Conservation (phyloP, 2,329 filamentous ascomycete genomes). For the Aspergillus sp. region DNA sequence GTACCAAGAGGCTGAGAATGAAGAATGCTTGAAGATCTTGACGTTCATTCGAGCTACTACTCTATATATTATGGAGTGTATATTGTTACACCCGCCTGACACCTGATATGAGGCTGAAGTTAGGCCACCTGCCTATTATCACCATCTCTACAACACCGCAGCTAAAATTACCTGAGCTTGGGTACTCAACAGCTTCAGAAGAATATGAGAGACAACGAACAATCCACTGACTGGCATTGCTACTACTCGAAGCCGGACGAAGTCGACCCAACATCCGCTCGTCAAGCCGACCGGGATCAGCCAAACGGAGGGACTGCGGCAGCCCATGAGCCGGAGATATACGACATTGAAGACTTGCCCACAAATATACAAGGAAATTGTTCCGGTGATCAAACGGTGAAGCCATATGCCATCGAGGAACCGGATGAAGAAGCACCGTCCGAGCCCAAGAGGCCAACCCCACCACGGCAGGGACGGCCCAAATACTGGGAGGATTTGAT, state of each 20-base stretch:
- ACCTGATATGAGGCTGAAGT: not conserved
- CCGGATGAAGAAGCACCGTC: conserved; percentile 27
- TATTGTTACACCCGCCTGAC: not conserved
- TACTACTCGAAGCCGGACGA: not conserved
- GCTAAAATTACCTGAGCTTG: not conserved
- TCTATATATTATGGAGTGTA: not conserved
- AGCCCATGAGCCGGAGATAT: not conserved
- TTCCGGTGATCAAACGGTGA: conserved; percentile 30
- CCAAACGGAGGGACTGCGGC: not conserved
- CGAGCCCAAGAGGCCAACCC: not conserved
- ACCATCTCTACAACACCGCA: not conserved
- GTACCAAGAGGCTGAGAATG: not conserved
- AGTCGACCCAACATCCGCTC: not conserved
- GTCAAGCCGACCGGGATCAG: not conserved
- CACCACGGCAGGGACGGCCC: not conserved
- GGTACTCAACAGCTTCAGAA: not conserved
- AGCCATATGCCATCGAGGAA: conserved; percentile 42
- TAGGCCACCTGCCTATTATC: not conserved
- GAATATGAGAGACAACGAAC: not conserved
- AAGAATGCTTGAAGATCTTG: not conserved
- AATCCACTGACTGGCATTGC: not conserved
- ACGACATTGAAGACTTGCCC: conserved; percentile 3
- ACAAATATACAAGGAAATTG: not conserved
- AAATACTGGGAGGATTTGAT: conserved; percentile 28
- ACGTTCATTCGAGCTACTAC: not conserved